phyloP scores from a whole-genome alignment of 495 filamentous ascomycete species.

The Elasticomyces elasticus region DNA sequence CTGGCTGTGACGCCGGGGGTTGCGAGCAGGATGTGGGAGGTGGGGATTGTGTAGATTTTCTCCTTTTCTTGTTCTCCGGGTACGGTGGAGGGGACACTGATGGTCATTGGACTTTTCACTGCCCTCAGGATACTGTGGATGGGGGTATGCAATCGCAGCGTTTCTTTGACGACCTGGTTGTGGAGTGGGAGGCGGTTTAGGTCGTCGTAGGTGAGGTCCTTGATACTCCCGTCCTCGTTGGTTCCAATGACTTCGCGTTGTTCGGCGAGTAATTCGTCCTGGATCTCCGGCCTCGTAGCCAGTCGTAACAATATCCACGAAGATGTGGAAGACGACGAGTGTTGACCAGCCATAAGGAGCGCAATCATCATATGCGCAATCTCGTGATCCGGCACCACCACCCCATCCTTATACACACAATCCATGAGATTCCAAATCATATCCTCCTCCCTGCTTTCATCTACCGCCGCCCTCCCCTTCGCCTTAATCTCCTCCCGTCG shows the following conservation, averaged over 20 bases:
- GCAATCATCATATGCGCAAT: constrained; percentile 62
- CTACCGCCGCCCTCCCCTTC: too few species aligned
- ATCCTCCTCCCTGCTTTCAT: constrained; percentile 42
- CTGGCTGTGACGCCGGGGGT: constrained; percentile 69
- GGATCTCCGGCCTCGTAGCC: constrained; percentile 45
- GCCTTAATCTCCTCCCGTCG: constrained; percentile 30
- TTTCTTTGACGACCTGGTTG: constrained; percentile 50
- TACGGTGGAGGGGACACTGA: too few species aligned
- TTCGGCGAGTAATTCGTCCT: constrained; percentile 50
- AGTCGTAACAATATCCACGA: constrained; percentile 54
- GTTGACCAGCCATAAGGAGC: constrained; percentile 56
- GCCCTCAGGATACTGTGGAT: constrained; percentile 55
- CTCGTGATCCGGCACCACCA: constrained; percentile 49
- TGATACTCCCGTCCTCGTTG: constrained; percentile 32
- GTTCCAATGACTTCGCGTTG: constrained; percentile 42
- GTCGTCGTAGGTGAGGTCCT: constrained; percentile 45
- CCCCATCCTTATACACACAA: constrained; percentile 54
- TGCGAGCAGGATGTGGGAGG: constrained; percentile 64
- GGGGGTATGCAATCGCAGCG: constrained; percentile 52
- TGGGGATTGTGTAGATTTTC: constrained; percentile 68
- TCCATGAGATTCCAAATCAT: constrained; percentile 64
- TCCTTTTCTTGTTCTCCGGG: constrained; percentile 61
- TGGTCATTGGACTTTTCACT: constrained; percentile 53
- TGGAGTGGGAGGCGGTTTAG: constrained; percentile 47
- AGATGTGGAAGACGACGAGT: constrained; percentile 50